Conservation (phyloP, 1,284 basidiomycete genomes). For the Kwoniella shivajii region DNA sequence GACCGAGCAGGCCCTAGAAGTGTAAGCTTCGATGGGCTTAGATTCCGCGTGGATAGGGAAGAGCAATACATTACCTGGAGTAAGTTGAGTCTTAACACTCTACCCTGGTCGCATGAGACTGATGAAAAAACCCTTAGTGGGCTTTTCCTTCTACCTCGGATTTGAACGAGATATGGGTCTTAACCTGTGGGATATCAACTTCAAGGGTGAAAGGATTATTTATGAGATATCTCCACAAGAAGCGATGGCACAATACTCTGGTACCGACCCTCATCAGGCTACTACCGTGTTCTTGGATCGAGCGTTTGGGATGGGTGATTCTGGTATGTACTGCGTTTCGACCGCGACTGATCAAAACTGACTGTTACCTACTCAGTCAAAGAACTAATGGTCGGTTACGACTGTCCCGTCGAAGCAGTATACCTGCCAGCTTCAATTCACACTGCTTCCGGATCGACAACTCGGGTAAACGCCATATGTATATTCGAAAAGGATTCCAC, state of each 20-base stretch:
- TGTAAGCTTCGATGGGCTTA: constrained; percentile 62
- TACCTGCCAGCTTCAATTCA: constrained; percentile 64
- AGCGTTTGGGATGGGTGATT: constrained; percentile 64
- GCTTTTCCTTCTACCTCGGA: constrained; percentile 64
- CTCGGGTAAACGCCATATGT: constrained; percentile 62
- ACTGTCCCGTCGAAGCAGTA: constrained; percentile 65
- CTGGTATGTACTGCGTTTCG: constrained; percentile 3
- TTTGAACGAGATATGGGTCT: constrained; percentile 69
- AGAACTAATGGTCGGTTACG: constrained; percentile 65
- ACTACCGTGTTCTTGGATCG: constrained; percentile 68
- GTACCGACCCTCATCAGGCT: constrained; percentile 66
- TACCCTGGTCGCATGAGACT: constrained; percentile 1
- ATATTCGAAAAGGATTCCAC: constrained; percentile 66
- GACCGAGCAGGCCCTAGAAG: constrained; percentile 64
- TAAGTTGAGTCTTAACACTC: constrained; percentile 19
- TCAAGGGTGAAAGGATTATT: constrained; percentile 64
- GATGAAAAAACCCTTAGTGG: constrained; percentile 47
- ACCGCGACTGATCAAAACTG: background rate
- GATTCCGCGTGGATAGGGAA: constrained; percentile 62
- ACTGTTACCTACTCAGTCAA: constrained; percentile 56
- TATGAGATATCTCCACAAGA: constrained; percentile 62
- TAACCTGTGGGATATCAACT: constrained; percentile 67
- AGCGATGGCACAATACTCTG: constrained; percentile 65
- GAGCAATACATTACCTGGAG: constrained; percentile 65
- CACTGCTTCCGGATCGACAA: constrained; percentile 56